These are phyloP conservation scores for Isatis lusitanica DNA, from an alignment of 441 rosid species.

Conservation along the genomic window DNA sequence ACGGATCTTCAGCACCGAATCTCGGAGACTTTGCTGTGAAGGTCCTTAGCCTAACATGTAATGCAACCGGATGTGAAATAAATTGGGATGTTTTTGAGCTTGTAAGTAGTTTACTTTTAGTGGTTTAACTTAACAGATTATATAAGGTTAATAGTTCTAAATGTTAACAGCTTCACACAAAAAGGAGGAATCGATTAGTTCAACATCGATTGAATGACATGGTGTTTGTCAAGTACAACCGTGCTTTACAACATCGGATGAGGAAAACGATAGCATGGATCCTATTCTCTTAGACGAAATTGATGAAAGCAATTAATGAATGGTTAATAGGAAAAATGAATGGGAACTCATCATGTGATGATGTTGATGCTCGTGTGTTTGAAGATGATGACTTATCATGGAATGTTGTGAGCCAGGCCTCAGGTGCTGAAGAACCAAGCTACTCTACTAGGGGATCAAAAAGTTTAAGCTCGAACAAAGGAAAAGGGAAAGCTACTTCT, in stretches of 20 bases:
- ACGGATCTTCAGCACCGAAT: neutral
- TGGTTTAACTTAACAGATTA: too few relatives aligned
- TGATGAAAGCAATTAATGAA: neutral
- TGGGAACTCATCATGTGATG: neutral
- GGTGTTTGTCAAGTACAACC: neutral
- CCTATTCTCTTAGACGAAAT: neutral
- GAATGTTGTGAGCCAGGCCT: neutral
- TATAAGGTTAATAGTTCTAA: too few relatives aligned
- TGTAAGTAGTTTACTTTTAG: neutral
- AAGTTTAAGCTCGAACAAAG: neutral
- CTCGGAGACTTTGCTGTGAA: neutral
- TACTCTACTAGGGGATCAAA: neutral
- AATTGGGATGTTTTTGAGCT: neutral
- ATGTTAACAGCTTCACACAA: neutral
- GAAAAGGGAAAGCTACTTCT: neutral
- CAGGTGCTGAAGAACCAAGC: neutral
- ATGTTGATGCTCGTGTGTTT: neutral
- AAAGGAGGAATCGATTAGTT: neutral
- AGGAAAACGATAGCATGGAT: neutral
- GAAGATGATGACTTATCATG: neutral
- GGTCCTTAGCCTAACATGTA: neutral
- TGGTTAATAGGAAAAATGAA: neutral
- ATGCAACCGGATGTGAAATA: neutral
- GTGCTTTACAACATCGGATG: neutral
- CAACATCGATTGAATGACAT: neutral